Evolutionary conservation across 768 basidiomycete species (phyloP), one percentile per base, ranked within the genome.

Genomic region (Phylloporus arenicola): DNA sequence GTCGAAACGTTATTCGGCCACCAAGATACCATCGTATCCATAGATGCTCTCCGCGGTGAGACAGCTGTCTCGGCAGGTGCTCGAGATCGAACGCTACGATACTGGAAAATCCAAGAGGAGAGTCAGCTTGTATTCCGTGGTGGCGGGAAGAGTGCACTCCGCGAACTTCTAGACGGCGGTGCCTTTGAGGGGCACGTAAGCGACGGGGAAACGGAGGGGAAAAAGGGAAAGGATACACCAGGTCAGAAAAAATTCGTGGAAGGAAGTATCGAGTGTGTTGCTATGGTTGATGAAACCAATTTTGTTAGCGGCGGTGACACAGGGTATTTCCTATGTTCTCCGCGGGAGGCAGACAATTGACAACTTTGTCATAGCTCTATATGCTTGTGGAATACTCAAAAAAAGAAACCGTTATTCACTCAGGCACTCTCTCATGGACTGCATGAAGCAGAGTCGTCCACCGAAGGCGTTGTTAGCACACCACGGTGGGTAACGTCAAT

Each of bases 1-100:
- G 86, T 98, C 49, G 95, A 99, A 67, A 97, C 95, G 8, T 74
- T 98, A 4, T 99, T 95, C 64, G 96, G 96, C 1, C 96, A 99
- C 64, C 95, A 98, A 70, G 94, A 97, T 61, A 79, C 81, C 25
- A 81, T 96, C 25, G 72, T 88, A 14, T 73, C 78, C 4, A 60
- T 99, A 6, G 90, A 93, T 55, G 77, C 91, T 6, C 78, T 98
- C 14, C 83, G 88, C 30, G 81, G 81, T 7, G 92, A 97, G 58
- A 82, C 83, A 2, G 88, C 87, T 14, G 81, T 97, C 17, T 93
- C 86, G 31, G 87, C 86, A 6, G 96, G 95, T 17, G 89, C 83
- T 1, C 76, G 92, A 30, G 96, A 99, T 73, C 86, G 91, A 64
- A 96, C 93, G 0, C 80, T 85, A 52, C 78, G 96, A 31, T 98